Evolutionary conservation across 257 asterid species (phyloP), one percentile per base, ranked within the genome.

Genomic region (Ballota nigra): DNA sequence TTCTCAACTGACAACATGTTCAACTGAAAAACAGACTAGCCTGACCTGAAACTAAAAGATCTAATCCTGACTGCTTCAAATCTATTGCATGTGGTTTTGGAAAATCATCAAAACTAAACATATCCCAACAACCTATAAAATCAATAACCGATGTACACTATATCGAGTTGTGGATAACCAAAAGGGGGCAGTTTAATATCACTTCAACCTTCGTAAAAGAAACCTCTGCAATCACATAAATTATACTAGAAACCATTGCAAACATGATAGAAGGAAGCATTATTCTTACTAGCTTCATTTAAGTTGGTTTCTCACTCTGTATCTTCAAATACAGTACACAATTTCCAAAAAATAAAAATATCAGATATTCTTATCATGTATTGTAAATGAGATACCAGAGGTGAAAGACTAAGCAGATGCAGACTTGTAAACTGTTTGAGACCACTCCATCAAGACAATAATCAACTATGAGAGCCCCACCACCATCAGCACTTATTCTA

Each of bases 391-490:
- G 75, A 47, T 33, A 29, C 33, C 23, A 41, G 57, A 74, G 57
- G 74, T 31, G 76, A 31, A 38, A 28, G 68, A 22, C 33, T 57
- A 28, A 59, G 68, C 43, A 52, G 77, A 73, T 68, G 73, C 75
- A 38, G 36, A 91, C 97, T 97, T 95, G 98, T 71, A 92, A 86
- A 76, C 98, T 95, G 81, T 95, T 95, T 6, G 96, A 82, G 77
- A 95, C 85, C 70, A 89, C 63, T 59, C 94, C 88, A 70, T 92
- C 75, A 56, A 78, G 84, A 72, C 98, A 97, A 77, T 92, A 95
- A 80, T 95, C 99, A 31, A 95, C 89, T 66, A 92, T 86, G 79
- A 95, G 95, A 65, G 97, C 99, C 11, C 92, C 97, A n/a, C 98
- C 99, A 56, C 99, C 98, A 82, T 95, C 97, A 70, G 72, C 71